These are phyloP conservation scores for Urochloa ruziziensis DNA, from an alignment of 176 grass and related monocot species.

Conservation along the genomic window DNA sequence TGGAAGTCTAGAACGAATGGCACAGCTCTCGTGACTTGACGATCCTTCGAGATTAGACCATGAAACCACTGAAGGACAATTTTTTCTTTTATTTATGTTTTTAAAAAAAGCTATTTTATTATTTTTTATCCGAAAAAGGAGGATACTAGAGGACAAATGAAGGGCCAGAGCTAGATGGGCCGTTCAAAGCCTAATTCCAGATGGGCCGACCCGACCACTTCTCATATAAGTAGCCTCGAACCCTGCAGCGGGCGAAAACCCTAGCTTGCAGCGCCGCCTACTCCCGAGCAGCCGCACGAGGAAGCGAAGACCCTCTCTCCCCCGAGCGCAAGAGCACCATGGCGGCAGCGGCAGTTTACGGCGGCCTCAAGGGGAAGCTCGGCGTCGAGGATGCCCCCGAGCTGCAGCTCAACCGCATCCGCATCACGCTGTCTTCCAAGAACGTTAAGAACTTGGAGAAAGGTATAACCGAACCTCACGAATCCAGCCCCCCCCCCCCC, in stretches of 20 bases:
- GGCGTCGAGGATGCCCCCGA: conserved; percentile 42
- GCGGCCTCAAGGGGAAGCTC: conserved; percentile 43
- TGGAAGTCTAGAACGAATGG: too few species aligned
- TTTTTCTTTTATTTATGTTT: background rate
- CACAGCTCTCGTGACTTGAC: too few species aligned
- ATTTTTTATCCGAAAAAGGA: too few species aligned
- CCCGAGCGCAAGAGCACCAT: conserved; percentile 4
- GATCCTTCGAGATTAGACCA: too few species aligned
- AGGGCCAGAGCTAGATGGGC: background rate
- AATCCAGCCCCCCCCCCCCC: background rate
- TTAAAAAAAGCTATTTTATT: too few species aligned
- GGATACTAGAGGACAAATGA: background rate
- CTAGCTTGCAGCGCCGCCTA: conserved; percentile 7
- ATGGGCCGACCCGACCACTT: background rate
- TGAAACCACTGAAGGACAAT: too few species aligned
- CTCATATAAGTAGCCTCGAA: background rate
- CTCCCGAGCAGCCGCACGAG: conserved; percentile 10
- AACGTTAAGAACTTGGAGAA: conserved; percentile 55
- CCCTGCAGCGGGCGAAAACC: background rate
- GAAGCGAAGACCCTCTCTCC: background rate
- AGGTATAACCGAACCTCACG: conserved; percentile 3
- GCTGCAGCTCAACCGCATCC: conserved; percentile 50
- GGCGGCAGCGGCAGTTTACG: conserved; percentile 37
- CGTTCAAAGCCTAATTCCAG: background rate
- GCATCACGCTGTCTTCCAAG: conserved; percentile 57